Percentiles rank a stretch among this genome's conserved stretches.
Conservation (phyloP, 768 basidiomycete species). For the Leccinum aurantiacum region DNA sequence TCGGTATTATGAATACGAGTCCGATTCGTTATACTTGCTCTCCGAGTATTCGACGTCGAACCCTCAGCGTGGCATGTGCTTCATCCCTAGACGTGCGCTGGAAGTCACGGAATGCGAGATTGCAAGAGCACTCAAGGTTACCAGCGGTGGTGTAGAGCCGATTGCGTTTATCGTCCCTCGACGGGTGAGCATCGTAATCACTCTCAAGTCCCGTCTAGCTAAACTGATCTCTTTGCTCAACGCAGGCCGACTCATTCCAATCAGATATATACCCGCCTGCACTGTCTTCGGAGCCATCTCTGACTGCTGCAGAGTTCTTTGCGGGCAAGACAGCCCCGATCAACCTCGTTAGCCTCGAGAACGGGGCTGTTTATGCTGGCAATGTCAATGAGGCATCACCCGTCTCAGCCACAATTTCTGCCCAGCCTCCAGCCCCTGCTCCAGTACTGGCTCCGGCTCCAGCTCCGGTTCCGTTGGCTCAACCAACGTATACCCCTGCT, state of each 20-base stretch:
- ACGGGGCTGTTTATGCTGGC: constrained; percentile 47
- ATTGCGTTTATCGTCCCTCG: constrained; percentile 95
- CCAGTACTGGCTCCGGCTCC: constrained; percentile 13
- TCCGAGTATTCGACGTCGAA: constrained; percentile 87
- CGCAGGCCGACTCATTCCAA: constrained; percentile 91
- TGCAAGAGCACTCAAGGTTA: constrained; percentile 89
- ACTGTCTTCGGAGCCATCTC: constrained; percentile 73
- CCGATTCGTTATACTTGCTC: constrained; percentile 72
- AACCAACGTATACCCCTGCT: constrained; percentile 36
- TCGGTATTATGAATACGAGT: constrained; percentile 95
- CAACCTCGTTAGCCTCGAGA: constrained; percentile 79
- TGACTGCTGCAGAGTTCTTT: constrained; percentile 86
- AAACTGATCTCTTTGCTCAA: not conserved
- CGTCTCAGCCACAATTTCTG: constrained; percentile 31
- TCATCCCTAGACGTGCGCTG: constrained; percentile 90
- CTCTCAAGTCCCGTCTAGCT: not conserved
- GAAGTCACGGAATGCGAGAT: constrained; percentile 93
- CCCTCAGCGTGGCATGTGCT: constrained; percentile 96
- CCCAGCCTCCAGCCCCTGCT: constrained; percentile 24
- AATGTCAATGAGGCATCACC: constrained; percentile 22
- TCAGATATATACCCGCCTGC: constrained; percentile 96
- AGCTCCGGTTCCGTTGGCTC: constrained; percentile 27
- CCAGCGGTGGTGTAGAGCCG: constrained; percentile 73
- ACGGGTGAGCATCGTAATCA: constrained; percentile 52
- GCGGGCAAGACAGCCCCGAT: constrained; percentile 75